Evolutionary conservation across 202 grass and related monocot genomes (phyloP), one percentile per base, ranked within the genome.

Genomic region (Zoysia matrella): DNA sequence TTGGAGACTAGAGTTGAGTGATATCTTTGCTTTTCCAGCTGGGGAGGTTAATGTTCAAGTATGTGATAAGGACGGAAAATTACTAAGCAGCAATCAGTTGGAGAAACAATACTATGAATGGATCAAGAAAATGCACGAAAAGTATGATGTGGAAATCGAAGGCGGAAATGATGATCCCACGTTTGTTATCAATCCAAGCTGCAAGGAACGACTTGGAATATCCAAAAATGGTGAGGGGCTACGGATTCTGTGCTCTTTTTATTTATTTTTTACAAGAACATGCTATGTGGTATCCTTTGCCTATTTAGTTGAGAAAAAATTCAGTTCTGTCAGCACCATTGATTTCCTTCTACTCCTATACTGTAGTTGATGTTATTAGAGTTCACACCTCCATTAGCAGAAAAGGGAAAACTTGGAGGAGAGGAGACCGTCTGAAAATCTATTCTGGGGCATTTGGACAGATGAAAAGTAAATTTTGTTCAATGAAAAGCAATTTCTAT

Each of bases 141-240:
- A 18, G 15, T 90, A 90, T 90, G 88, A 90, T 46, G 36, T 65
- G 73, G 88, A 90, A 87, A 72, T 90, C 8, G 74, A 90, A 56
- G 75, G 56, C 43, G 84, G 88, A 41, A 71, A 83, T 36, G 57
- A 84, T 36, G 74, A 90, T 40, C 75, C 85, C 69, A 78, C 44
- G 16, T 50, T 84, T 85, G 75, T 87, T 67, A 74, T 90, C 67
- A 84, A 73, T 12, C 88, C 84, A 57, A n/a, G 10, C 49, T 56
- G 18, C 73, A 90, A 90, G 61, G 82, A 86, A 8, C 49, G 85
- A 79, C 84, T 90, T 67, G 84, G 80, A 72, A 76, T 90, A 80
- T 83, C 84, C 47, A 42, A 72, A 65, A 84, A 87, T 54, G 84
- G 88, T 90, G 76, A 84, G 80, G 15, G 69, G 44, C 67, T 86